Percentiles rank a stretch among this genome's conserved stretches.
phyloP scores from a whole-genome alignment of 371 early-diverging fungal species.

The Actinomortierella ambigua region DNA sequence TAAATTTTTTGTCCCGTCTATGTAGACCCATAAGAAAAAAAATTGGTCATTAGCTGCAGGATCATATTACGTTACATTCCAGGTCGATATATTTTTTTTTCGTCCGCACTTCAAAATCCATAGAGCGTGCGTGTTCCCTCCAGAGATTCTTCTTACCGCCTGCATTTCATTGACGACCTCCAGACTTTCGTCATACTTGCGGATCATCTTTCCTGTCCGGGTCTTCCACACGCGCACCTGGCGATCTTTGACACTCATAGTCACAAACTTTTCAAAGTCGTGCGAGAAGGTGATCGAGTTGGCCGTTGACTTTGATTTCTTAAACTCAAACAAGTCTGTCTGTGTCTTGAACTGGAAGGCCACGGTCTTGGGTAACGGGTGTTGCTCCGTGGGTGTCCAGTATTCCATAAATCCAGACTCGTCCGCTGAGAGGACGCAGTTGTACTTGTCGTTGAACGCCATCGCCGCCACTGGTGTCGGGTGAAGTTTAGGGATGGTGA shows the following conservation, averaged over 20 bases:
- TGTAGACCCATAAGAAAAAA: not conserved
- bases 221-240: slow-evolving; percentile 88
- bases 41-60: slow-evolving; percentile 1
- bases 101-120: too few relatives aligned
- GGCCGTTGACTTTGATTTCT: slow-evolving; percentile 71
- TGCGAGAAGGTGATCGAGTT: slow-evolving; percentile 84
- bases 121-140: not conserved
- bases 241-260: slow-evolving; percentile 84
- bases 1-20: slow-evolving; percentile 77
- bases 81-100: too few relatives aligned
- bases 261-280: slow-evolving; percentile 84
- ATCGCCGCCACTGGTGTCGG: slow-evolving; percentile 79
- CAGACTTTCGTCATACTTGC: slow-evolving; percentile 92
- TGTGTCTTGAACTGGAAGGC: slow-evolving; percentile 86
- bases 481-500: slow-evolving; percentile 72
- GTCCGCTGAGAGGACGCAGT: slow-evolving; percentile 87
- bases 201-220: slow-evolving; percentile 80
- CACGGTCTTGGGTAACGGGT: slow-evolving; percentile 66
- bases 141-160: slow-evolving; percentile 51
- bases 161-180: slow-evolving; percentile 87
- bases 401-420: slow-evolving; percentile 90
- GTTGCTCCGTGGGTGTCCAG: slow-evolving; percentile 80
- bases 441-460: slow-evolving; percentile 75
- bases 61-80: too few relatives aligned
- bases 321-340: slow-evolving; percentile 94